Conservation (phyloP, 1,284 basidiomycete species). For the Caloboletus firmus region DNA sequence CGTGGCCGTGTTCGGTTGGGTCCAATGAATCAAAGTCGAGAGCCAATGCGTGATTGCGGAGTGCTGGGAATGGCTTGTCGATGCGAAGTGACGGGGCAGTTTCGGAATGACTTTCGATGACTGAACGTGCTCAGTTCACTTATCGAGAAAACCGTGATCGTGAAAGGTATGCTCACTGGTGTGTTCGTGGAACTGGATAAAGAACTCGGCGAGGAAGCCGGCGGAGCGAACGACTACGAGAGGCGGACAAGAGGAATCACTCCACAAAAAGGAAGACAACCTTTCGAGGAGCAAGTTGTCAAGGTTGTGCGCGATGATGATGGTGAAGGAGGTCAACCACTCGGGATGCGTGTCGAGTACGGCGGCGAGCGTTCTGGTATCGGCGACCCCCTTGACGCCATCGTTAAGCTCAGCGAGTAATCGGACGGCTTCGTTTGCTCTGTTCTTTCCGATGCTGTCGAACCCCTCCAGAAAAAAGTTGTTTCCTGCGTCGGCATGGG, state of each 20-base stretch:
- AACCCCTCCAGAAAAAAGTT: conserved; percentile 92
- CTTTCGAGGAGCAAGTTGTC: conserved; percentile 53
- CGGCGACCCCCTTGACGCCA: conserved; percentile 72
- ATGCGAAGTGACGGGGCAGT: conserved; percentile 82
- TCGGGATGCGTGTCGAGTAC: conserved; percentile 56
- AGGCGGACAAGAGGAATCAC: conserved; percentile 54
- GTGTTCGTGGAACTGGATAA: conserved; percentile 85
- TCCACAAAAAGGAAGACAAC: conserved; percentile 71
- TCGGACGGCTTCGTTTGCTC: conserved; percentile 79
- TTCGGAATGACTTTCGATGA: conserved; percentile 94
- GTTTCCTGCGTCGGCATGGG: conserved; percentile 82
- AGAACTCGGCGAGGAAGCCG: conserved; percentile 87
- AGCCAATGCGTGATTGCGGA: conserved; percentile 69
- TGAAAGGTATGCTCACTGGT: conserved; percentile 53
- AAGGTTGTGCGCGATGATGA: conserved; percentile 86
- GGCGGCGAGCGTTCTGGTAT: conserved; percentile 55
- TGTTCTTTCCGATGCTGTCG: conserved; percentile 74
- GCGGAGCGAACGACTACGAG: conserved; percentile 79
- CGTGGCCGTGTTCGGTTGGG: conserved; percentile 81
- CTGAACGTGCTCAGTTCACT: conserved; percentile 40
- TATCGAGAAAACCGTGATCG: not conserved
- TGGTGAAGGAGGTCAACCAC: conserved; percentile 61
- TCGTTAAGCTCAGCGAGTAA: conserved; percentile 88
- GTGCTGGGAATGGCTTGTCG: conserved; percentile 83
- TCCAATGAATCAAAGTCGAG: conserved; percentile 79